Evolutionary conservation across 345 rosid species (phyloP).

Genomic region (Salix suchowensis): DNA sequence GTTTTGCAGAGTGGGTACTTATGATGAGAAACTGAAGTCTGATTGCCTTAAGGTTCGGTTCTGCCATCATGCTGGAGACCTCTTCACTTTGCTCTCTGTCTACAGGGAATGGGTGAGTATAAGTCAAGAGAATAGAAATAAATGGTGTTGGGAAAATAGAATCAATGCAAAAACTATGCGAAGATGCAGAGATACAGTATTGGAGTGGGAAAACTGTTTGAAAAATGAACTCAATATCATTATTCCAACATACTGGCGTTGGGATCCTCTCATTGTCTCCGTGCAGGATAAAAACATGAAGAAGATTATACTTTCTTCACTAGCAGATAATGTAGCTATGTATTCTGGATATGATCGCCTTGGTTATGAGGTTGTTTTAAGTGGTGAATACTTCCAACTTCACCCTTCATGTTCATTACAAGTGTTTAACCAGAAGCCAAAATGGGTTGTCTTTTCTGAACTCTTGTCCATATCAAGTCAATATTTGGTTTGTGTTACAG

Average conservation of each 20-base stretch:
- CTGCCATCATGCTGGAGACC: slow-evolving; percentile 76
- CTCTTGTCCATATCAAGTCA: slow-evolving; percentile 50
- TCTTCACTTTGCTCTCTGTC: slow-evolving; percentile 80
- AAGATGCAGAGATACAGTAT: slow-evolving; percentile 74
- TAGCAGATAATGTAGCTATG: slow-evolving; percentile 83
- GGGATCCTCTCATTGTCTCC: slow-evolving; percentile 51
- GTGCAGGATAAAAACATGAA: slow-evolving; percentile 48
- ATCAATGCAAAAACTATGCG: slow-evolving; percentile 90
- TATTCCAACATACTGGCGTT: slow-evolving; percentile 57
- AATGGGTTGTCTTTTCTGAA: slow-evolving; percentile 88
- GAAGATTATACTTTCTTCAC: slow-evolving; percentile 60
- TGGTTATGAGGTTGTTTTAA: slow-evolving; percentile 82
- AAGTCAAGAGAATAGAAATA: slow-evolving; percentile 45
- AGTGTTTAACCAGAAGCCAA: slow-evolving; percentile 69
- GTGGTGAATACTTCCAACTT: slow-evolving; percentile 66
- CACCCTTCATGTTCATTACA: slow-evolving; percentile 87
- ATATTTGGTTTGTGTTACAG: slow-evolving; percentile 84
- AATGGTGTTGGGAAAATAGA: slow-evolving; percentile 93
- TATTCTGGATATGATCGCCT: slow-evolving; percentile 75
- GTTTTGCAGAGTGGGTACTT: slow-evolving; percentile 81
- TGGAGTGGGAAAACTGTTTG: slow-evolving; percentile 64
- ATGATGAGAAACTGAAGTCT: slow-evolving; percentile 63
- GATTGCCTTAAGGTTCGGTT: slow-evolving; percentile 76
- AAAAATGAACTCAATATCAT: slow-evolving; percentile 54
- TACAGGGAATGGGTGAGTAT: slow-evolving; percentile 72